Base-by-base conservation (phyloP, 2,329 filamentous ascomycete genomes). In the Xylogone sp. region DNA sequence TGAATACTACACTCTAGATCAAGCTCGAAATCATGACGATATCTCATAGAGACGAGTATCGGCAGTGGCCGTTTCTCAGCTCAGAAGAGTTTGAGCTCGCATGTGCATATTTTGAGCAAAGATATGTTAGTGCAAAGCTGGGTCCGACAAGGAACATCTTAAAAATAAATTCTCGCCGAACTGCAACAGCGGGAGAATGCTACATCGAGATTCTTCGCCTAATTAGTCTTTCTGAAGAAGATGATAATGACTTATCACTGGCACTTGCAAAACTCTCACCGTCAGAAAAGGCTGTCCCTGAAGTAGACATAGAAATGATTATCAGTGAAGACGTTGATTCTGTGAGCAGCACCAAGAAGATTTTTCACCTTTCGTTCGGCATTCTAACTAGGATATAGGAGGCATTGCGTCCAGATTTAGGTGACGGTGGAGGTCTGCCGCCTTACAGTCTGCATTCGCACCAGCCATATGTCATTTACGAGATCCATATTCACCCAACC, bases 401-500 rank as follows among this genome's bases (percentile, higher is more conserved):
- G 49, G 57, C 49, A 49, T 52, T 67, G 48, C 55, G 50, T 13
- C 46, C 50, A 18, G 21, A 50, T 2, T 12, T 43, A 10, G n/a
- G 42, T 42, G 19, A 16, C 8, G 13, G 27, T 1, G 16, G 46
- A 42, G 45, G 29, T 50, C 59, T 48, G 22, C 59, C 63, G 8
- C 18, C 45, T 21, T 66, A 65, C 50, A 64, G 39, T 22, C 44
- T 58, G 18, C 56, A 60, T 50, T 54, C 62, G 56, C 56, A 73
- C 64, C 72, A 75, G 62, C 69, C 71, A 50, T 68, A 75, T 53
- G 60, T 73, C 54, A 70, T 67, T 54, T 92, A 91, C 71, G 85
- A 90, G 67, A 82, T 92, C 61, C 78, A 89, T 62, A 75, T 88
- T 54, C 89, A 90, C 60, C 82, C 85, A 50, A 88, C 84, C 51